phyloP scores from a whole-genome alignment of 495 filamentous ascomycete species.

The Lasiosphaeriaceae sp. region DNA sequence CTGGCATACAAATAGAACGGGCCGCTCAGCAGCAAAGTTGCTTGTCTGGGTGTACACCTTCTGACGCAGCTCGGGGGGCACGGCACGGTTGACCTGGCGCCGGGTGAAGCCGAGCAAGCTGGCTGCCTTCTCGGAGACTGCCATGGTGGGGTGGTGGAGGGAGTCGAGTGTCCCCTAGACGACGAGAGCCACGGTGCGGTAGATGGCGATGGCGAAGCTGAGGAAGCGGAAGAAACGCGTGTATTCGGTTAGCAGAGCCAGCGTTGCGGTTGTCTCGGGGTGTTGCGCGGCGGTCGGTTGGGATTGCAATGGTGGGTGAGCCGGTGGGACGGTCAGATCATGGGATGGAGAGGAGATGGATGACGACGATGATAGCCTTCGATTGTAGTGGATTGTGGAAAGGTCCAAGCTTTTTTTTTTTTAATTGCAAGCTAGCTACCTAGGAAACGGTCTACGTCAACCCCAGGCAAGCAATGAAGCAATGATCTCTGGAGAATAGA shows the following conservation, averaged over 20 bases:
- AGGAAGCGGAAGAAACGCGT: background rate
- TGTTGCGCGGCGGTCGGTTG: too few species aligned
- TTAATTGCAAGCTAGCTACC: too few species aligned
- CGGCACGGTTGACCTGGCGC: conserved; percentile 32
- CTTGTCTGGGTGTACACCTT: conserved; percentile 20
- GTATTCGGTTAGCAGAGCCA: background rate
- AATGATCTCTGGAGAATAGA: too few species aligned
- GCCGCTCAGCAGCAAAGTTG: conserved; percentile 24
- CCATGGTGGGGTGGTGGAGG: background rate
- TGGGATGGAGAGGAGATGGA: too few species aligned
- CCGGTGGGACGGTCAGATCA: too few species aligned
- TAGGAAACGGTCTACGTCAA: too few species aligned
- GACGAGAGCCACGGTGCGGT: background rate
- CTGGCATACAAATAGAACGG: conserved; percentile 34
- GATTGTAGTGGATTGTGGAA: too few species aligned
- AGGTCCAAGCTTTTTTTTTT: too few species aligned
- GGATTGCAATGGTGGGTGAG: too few species aligned
- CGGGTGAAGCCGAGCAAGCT: conserved; percentile 29
- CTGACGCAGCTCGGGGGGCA: conserved; percentile 29
- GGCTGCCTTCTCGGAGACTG: conserved; percentile 12
- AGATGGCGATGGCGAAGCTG: background rate
- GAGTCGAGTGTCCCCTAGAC: background rate
- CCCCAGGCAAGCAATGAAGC: too few species aligned
- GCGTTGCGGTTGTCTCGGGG: background rate
- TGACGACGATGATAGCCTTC: too few species aligned